Evolutionary conservation across 2,329 filamentous ascomycete species (phyloP).

Genomic region (Fonsecaea pedrosoi): DNA sequence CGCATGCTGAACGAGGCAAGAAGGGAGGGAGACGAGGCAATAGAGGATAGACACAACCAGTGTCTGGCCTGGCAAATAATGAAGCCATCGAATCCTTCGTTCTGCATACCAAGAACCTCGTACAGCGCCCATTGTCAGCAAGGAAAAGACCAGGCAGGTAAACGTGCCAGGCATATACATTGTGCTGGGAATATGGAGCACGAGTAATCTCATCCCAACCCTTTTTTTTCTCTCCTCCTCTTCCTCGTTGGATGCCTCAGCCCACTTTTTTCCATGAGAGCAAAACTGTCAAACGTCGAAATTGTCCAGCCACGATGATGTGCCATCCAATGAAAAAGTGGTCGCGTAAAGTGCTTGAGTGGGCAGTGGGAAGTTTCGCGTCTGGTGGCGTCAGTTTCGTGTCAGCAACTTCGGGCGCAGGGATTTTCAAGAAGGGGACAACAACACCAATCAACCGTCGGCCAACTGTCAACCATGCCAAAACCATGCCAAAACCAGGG

Average conservation of each 20-base stretch:
- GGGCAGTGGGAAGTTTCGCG: conserved; percentile 15
- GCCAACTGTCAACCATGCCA: background rate
- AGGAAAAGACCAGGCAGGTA: background rate
- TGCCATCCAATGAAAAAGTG: conserved; percentile 14
- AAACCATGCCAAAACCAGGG: background rate
- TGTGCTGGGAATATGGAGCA: too few relatives aligned
- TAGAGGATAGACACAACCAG: background rate
- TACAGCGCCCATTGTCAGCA: background rate
- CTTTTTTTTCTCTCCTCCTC: background rate
- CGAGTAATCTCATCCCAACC: conserved; percentile 13
- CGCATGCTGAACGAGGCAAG: conserved; percentile 79
- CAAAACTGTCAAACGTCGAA: background rate
- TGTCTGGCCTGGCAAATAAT: background rate
- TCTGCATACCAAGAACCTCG: background rate
- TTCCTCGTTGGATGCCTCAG: conserved; percentile 1
- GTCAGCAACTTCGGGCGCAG: conserved; percentile 6
- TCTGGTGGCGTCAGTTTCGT: conserved; percentile 24
- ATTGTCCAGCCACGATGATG: conserved; percentile 1
- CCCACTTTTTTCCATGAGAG: conserved; percentile 2
- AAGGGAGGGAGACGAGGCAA: conserved; percentile 54
- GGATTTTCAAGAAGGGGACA: conserved; percentile 11
- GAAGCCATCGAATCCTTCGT: background rate
- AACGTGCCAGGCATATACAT: background rate
- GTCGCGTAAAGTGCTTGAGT: conserved; percentile 8
- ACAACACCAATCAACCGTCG: background rate